These are phyloP conservation scores for Oryza glumipatula DNA, from an alignment of 176 grass and related monocot species.

Conservation along the genomic window DNA sequence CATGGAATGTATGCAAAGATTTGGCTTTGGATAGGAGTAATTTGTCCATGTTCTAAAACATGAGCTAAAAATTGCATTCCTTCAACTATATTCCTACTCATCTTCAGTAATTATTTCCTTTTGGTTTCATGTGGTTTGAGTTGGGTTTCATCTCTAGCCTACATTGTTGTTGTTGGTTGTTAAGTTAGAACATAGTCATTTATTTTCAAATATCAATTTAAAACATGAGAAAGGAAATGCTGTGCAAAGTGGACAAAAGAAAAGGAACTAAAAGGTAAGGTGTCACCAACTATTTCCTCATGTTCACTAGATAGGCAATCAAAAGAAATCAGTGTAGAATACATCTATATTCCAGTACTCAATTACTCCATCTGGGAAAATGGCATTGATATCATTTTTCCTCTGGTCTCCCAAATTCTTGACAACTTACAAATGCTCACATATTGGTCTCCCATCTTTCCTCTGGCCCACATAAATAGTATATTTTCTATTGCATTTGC, in stretches of 20 bases:
- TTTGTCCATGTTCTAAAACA: too few species aligned
- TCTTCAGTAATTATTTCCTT: too few species aligned
- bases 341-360: background rate
- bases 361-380: conserved; percentile 1
- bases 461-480: background rate
- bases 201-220: background rate
- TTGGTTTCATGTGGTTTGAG: too few species aligned
- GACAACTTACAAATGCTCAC: background rate
- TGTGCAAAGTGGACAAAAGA: background rate
- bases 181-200: background rate
- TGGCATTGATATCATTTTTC: background rate
- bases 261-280: background rate
- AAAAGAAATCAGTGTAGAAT: background rate
- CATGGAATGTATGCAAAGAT: too few species aligned
- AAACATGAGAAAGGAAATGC: background rate
- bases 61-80: too few species aligned
- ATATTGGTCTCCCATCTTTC: background rate
- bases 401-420: background rate
- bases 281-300: background rate
- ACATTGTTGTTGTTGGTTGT: background rate
- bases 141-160: background rate
- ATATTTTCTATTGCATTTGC: background rate
- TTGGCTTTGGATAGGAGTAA: too few species aligned
- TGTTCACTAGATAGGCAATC: background rate
- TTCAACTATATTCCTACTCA: too few species aligned